A percentile compares a stretch with the other conserved stretches of the same genome.
These are phyloP conservation scores for Fagus crenata DNA, from an alignment of 306 rosid genomes.

Conservation along the genomic window DNA sequence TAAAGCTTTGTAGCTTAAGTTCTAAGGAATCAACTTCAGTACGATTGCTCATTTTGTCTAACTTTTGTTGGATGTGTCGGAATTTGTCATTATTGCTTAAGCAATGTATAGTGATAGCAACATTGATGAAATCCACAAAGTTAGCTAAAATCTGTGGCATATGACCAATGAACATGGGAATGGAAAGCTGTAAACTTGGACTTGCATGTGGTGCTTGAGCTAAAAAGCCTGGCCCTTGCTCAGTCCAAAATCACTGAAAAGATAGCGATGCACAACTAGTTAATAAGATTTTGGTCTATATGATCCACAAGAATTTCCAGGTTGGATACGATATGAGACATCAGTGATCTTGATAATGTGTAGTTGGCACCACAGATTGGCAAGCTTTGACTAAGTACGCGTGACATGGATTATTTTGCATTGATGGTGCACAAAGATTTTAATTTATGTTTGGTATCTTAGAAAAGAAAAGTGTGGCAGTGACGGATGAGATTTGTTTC, in stretches of 20 bases:
- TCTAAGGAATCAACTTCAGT: not conserved
- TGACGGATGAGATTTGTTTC: not conserved
- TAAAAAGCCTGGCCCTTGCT: constrained; percentile 35
- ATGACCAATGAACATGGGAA: constrained; percentile 29
- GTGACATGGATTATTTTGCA: constrained; percentile 18
- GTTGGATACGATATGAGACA: constrained; percentile 21
- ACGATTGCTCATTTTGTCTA: constrained; percentile 23
- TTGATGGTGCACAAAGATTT: constrained; percentile 35
- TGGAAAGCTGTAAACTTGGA: constrained; percentile 10
- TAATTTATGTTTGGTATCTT: constrained; percentile 30
- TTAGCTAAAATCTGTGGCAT: constrained; percentile 44
- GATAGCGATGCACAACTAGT: constrained; percentile 46
- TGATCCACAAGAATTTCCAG: constrained; percentile 12
- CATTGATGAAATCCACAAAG: constrained; percentile 32
- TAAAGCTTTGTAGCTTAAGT: not conserved
- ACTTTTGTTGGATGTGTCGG: constrained; percentile 35
- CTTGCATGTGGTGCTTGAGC: constrained; percentile 30
- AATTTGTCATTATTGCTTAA: constrained; percentile 36
- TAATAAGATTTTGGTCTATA: constrained; percentile 7
- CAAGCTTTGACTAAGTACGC: constrained; percentile 26
- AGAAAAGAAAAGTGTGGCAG: constrained; percentile 26
- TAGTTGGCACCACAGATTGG: not conserved
- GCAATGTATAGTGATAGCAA: constrained; percentile 19
- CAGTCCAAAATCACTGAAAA: constrained; percentile 23
- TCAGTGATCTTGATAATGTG: constrained; percentile 2